phyloP scores from a whole-genome alignment of 139 green algal genomes.

The Tetraselmis chui region DNA sequence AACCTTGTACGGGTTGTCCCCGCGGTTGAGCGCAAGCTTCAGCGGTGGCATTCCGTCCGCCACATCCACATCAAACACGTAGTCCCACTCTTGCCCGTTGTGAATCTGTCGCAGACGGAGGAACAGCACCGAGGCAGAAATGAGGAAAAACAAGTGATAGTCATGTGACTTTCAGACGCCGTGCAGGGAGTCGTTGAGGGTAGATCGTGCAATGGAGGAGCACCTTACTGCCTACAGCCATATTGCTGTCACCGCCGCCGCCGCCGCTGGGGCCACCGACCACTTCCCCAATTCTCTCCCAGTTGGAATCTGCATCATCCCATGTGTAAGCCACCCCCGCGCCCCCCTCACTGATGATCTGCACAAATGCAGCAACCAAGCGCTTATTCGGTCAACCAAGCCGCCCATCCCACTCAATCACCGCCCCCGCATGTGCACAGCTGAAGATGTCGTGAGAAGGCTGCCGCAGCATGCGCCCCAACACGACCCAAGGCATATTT shows the following conservation, averaged over 20 bases:
- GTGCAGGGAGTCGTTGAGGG: too few relatives aligned
- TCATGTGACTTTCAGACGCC: too few relatives aligned
- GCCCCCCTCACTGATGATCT: conserved; percentile 58
- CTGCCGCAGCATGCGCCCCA: too few relatives aligned
- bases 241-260: conserved; percentile 5
- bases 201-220: too few relatives aligned
- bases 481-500: too few relatives aligned
- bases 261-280: conserved; percentile 49
- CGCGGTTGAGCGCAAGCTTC: conserved; percentile 64
- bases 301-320: conserved; percentile 52
- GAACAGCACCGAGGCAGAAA: too few relatives aligned
- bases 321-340: conserved; percentile 75
- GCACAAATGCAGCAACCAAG: neutral
- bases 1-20: conserved; percentile 83
- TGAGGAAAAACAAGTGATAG: too few relatives aligned
- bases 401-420: too few relatives aligned
- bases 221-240: neutral
- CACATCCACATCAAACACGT: conserved; percentile 94
- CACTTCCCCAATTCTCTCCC: conserved; percentile 87
- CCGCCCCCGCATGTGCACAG: too few relatives aligned
- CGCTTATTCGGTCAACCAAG: too few relatives aligned
- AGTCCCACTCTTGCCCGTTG: conserved; percentile 64
- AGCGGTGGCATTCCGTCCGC: conserved; percentile 55
- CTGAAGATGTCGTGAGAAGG: too few relatives aligned
- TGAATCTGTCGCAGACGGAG: conserved; percentile 19